Conservation (phyloP, 768 basidiomycete species). For the Boletus rufocinnamomeus region DNA sequence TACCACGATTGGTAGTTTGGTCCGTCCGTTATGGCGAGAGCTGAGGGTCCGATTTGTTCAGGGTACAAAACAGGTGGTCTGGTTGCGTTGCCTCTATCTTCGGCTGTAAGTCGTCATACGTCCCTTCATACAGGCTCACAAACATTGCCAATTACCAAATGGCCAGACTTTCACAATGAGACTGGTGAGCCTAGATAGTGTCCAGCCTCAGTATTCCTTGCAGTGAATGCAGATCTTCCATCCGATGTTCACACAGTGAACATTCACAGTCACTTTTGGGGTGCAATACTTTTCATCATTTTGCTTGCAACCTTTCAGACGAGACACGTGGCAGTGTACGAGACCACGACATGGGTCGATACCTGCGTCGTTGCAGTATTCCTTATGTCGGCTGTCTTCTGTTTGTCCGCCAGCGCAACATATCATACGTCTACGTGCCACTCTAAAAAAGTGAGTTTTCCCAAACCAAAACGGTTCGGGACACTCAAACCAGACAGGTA, state of each 20-base stretch:
- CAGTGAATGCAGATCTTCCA: conserved; percentile 3
- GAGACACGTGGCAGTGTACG: conserved; percentile 51
- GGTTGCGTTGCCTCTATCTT: conserved; percentile 66
- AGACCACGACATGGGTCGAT: conserved; percentile 62
- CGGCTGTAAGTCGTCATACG: conserved; percentile 52
- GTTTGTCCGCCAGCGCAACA: conserved; percentile 67
- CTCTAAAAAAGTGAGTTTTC: conserved; percentile 58
- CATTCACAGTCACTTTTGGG: conserved; percentile 81
- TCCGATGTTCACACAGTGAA: conserved; percentile 56
- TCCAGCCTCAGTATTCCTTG: conserved; percentile 1
- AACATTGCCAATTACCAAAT: conserved; percentile 17
- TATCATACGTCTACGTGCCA: conserved; percentile 78
- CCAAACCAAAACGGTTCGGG: background rate
- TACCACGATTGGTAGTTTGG: conserved; percentile 7
- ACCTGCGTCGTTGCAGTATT: conserved; percentile 62
- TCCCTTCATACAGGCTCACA: conserved; percentile 18
- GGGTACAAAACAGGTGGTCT: conserved; percentile 60
- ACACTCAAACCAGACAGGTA: conserved; percentile 44
- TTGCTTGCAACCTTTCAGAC: conserved; percentile 56
- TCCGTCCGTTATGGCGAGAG: background rate
- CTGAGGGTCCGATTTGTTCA: conserved; percentile 28
- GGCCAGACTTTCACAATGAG: conserved; percentile 75
- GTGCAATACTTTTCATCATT: conserved; percentile 59
- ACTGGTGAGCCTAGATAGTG: conserved; percentile 47
- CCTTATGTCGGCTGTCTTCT: conserved; percentile 69